These are phyloP conservation scores for Xylaria hypoxylon DNA, from an alignment of 2,329 filamentous ascomycete genomes.

Conservation along the genomic window DNA sequence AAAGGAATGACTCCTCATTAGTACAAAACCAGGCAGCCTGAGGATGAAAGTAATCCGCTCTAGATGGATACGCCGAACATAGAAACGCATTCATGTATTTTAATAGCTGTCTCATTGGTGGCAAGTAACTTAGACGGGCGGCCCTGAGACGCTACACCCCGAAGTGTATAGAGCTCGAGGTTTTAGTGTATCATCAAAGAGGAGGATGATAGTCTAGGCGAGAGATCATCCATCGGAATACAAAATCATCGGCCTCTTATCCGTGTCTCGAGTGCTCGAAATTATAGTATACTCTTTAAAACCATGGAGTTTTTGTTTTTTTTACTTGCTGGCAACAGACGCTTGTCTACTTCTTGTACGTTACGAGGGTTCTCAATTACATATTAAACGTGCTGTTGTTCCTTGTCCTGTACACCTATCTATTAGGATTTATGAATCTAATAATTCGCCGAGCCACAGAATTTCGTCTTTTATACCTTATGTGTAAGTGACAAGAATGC, in stretches of 20 bases:
- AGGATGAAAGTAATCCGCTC: slow-evolving; percentile 3
- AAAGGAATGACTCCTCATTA: slow-evolving; percentile 10
- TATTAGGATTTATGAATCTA: not conserved
- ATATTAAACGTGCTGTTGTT: not conserved
- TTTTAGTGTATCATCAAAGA: slow-evolving; percentile 23
- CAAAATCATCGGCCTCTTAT: slow-evolving; percentile 10
- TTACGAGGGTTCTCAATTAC: not conserved
- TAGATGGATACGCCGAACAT: slow-evolving; percentile 34
- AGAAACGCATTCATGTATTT: slow-evolving; percentile 32
- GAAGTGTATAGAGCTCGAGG: slow-evolving; percentile 10
- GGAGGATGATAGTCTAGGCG: slow-evolving; percentile 14
- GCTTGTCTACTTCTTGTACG: not conserved
- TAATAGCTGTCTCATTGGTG: slow-evolving; percentile 29
- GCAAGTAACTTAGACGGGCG: slow-evolving; percentile 11
- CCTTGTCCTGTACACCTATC: not conserved
- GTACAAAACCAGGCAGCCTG: slow-evolving; percentile 22
- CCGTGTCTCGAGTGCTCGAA: not conserved
- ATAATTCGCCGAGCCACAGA: not conserved
- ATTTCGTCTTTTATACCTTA: not conserved
- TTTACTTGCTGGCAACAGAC: not conserved
- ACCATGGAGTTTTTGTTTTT: not conserved
- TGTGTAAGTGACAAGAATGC: not conserved
- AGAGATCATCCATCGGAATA: slow-evolving; percentile 22
- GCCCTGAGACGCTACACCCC: not conserved
- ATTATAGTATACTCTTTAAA: not conserved